phyloP scores from a whole-genome alignment of 2,329 filamentous ascomycete genomes.

The Aspergillus neotritici region DNA sequence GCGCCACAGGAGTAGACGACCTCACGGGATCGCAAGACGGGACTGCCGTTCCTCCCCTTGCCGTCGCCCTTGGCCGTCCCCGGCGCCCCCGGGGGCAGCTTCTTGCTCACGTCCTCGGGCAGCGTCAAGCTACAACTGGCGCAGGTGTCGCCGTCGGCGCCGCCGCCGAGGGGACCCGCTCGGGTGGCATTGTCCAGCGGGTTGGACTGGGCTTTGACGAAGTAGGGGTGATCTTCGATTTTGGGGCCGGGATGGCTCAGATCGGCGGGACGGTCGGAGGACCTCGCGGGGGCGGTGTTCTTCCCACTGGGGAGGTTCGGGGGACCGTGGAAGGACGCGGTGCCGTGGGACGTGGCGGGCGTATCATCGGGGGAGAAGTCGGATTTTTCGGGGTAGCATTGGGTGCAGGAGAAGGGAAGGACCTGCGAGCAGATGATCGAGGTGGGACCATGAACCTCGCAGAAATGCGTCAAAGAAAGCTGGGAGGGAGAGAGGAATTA shows the following conservation, averaged over 20 bases:
- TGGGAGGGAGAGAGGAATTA: slow-evolving; percentile 23
- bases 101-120: slow-evolving; percentile 49
- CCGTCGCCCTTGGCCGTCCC: slow-evolving; percentile 47
- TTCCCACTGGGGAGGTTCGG: slow-evolving; percentile 14
- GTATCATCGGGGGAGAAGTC: slow-evolving; percentile 40
- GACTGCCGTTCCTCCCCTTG: slow-evolving; percentile 47
- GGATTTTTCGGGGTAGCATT: slow-evolving; percentile 43
- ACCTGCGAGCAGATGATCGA: slow-evolving; percentile 59
- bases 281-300: slow-evolving; percentile 12
- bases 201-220: slow-evolving; percentile 36
- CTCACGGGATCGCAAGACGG: slow-evolving; percentile 51
- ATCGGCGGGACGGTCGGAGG: slow-evolving; percentile 9
- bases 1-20: slow-evolving; percentile 48
- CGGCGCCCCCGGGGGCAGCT: slow-evolving; percentile 49
- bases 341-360: slow-evolving; percentile 29
- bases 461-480: slow-evolving; percentile 59
- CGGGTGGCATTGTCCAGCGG: slow-evolving; percentile 41
- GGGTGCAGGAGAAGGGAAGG: slow-evolving; percentile 49
- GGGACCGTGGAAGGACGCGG: slow-evolving; percentile 22
- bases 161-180: slow-evolving; percentile 36
- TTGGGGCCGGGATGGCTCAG: slow-evolving; percentile 23
- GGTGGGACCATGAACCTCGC: slow-evolving; percentile 57
- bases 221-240: slow-evolving; percentile 50
- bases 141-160: slow-evolving; percentile 49
- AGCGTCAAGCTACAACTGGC: slow-evolving; percentile 54